Evolutionary conservation across 768 basidiomycete species (phyloP).

Genomic region (Russula sp.): DNA sequence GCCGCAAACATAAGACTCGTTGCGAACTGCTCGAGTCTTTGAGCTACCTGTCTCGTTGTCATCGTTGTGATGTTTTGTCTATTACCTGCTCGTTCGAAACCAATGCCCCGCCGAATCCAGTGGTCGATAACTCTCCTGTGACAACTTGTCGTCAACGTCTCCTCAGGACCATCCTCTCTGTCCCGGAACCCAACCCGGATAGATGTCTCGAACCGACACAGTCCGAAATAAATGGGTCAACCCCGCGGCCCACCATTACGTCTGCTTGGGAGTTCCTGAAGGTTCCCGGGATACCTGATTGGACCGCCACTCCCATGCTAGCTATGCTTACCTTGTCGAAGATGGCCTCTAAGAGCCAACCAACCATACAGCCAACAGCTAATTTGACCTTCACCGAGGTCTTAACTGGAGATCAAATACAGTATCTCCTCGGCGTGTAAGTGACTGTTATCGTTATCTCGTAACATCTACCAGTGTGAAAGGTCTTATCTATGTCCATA

Average conservation of each 20-base stretch:
- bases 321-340: slow-evolving; percentile 40
- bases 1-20: slow-evolving; percentile 44
- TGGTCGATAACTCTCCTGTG: slow-evolving; percentile 24
- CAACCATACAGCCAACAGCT: slow-evolving; percentile 26
- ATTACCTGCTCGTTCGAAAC: slow-evolving; percentile 44
- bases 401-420: slow-evolving; percentile 15
- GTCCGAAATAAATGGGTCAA: slow-evolving; percentile 1
- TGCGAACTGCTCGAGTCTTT: slow-evolving; percentile 44
- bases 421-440: slow-evolving; percentile 15
- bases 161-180: not conserved
- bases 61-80: slow-evolving; percentile 45
- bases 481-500: slow-evolving; percentile 17
- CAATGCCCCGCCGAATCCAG: slow-evolving; percentile 26
- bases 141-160: not conserved
- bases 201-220: slow-evolving; percentile 15
- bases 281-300: slow-evolving; percentile 37
- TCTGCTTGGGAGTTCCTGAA: slow-evolving; percentile 38
- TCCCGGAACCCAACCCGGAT: not conserved
- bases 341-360: slow-evolving; percentile 25
- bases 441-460: not conserved
- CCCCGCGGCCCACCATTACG: slow-evolving; percentile 15
- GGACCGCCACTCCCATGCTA: slow-evolving; percentile 42
- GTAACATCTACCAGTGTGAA: not conserved
- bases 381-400: slow-evolving; percentile 13
- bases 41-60: slow-evolving; percentile 34